Percentiles rank a stretch among this genome's conserved stretches.
Conservation (phyloP, 805 yeast species). For the Ogataea wickerhamii region DNA sequence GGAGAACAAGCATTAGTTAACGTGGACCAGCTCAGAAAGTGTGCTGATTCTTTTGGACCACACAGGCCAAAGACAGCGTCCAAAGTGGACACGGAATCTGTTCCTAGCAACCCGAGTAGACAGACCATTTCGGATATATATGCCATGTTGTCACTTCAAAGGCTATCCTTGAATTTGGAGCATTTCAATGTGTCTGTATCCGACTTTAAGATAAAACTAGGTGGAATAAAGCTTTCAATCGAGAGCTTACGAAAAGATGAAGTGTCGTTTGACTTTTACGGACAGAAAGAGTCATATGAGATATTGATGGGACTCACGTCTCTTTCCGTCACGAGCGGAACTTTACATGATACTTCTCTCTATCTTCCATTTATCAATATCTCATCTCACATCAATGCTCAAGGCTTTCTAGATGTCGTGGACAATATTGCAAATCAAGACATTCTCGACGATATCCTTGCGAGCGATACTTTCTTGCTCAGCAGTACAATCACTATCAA, state of each 20-base stretch:
- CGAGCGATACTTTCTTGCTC: constrained; percentile 19
- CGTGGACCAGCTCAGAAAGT: constrained; percentile 1
- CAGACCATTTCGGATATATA: constrained; percentile 2
- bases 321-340: constrained; percentile 3
- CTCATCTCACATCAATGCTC: constrained; percentile 7
- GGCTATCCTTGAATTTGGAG: constrained; percentile 9
- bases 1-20: constrained; percentile 6
- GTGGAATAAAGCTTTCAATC: constrained; percentile 10
- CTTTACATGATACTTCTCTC: constrained; percentile 4
- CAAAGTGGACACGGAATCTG: background rate
- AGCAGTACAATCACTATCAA: constrained; percentile 22
- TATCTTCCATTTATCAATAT: constrained; percentile 18
- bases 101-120: background rate
- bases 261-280: background rate
- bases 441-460: constrained; percentile 8
- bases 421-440: constrained; percentile 12
- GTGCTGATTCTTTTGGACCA: background rate
- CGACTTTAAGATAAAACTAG: constrained; percentile 1
- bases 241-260: constrained; percentile 8
- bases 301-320: constrained; percentile 11
- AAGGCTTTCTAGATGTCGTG: constrained; percentile 4
- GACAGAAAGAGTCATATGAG: constrained; percentile 9
- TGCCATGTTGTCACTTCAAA: constrained; percentile 2
- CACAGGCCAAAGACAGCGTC: background rate
- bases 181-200: constrained; percentile 3